Evolutionary conservation across 352 stramenopile species (phyloP), one percentile per base, ranked within the genome.

Genomic region (Globisporangium spiculum): DNA sequence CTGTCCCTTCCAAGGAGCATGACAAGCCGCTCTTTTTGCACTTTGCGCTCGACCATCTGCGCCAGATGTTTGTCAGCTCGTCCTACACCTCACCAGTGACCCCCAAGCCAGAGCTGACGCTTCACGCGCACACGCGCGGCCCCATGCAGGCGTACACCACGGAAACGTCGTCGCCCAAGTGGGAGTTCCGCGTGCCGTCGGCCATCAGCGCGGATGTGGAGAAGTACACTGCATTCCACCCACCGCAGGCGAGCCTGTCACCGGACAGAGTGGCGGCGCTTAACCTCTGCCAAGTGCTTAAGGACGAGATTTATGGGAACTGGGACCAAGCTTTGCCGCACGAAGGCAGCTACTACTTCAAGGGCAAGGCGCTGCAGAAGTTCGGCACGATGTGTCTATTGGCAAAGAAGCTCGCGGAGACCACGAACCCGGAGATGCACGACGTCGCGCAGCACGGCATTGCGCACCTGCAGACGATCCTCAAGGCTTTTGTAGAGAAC

Each of bases 301-400:
- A 65, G 0, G 76, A 91, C 36, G 83, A 93, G 73, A 91, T 93
- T 61, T 44, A 92, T 26, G 77, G 74, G n/a, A 73, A 90, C 36
- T 95, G 87, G 87, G 68, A 74, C 18, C 56, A 65, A 50, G 60
- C 75, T 8, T 63, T 93, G 48, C 83, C 82, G 7, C 71, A 75
- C 27, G 79, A 91, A 71, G 85, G 79, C 27, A 91, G 83, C 67
- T 94, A 94, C 71, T 94, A 94, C 75, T 94, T 94, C 67, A 93
- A 92, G 64, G 85, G 87, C 53, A 94, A 94, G 48, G 64, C 78
- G 12, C 63, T 92, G 24, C 87, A 94, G 60, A 93, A 93, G 72
- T 92, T 86, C 58, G 85, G 80, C 3, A 88, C 79, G 0, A 90
- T 94, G 81, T 90, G 83, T 68, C 66, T 94, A n/a, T 68, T 94